Evolutionary conservation across 2,329 filamentous ascomycete species (phyloP), one percentile per base, ranked within the genome.

Genomic region (Ophiostoma himal-ulmi): DNA sequence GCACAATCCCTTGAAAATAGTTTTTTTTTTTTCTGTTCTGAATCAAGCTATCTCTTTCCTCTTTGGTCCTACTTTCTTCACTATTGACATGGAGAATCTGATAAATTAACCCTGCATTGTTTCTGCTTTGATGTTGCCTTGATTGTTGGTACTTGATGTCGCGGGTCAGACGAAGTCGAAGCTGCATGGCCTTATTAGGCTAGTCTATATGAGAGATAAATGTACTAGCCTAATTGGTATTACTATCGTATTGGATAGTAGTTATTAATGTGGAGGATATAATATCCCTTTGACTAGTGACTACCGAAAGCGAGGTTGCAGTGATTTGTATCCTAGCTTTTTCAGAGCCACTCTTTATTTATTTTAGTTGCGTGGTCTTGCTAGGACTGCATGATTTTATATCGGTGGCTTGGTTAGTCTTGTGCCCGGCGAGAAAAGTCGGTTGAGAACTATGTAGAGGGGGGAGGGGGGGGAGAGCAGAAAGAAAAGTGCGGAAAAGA

Each of bases 51-150:
- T 4, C 14, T 30, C 57, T 30, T 26, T 4, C 57, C 57, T 26
- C 22, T 34, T 22, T 57, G 52, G n/a, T 57, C 52, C 22, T 3
- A 17, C 57, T 62, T 26, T 26, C n/a, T 57, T 57, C 22, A 26
- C 17, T 57, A 22, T 26, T 11, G 52, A n/a, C 52, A 26, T 22
- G 62, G 62, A 65, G 62, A 65, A 65, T 65, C 62, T 65, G 62
- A 65, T 65, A 65, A 65, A 65, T 39, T 65, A 39, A 20, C 62
- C 62, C 62, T 37, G 34, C 26, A 65, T 37, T 65, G 34, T 65
- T 13, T 62, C 44, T 48, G 44, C 7, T 62, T 62, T 17, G 52
- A 26, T 26, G 13, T 14, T 57, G 52, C 10, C 11, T 57, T 57
- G n/a, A 14, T 57, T 11, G 8, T 26, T 57, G 52, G n/a, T 26